These are phyloP conservation scores for Exsudoporus floridanus DNA, from an alignment of 1,284 basidiomycete species.

Conservation along the genomic window DNA sequence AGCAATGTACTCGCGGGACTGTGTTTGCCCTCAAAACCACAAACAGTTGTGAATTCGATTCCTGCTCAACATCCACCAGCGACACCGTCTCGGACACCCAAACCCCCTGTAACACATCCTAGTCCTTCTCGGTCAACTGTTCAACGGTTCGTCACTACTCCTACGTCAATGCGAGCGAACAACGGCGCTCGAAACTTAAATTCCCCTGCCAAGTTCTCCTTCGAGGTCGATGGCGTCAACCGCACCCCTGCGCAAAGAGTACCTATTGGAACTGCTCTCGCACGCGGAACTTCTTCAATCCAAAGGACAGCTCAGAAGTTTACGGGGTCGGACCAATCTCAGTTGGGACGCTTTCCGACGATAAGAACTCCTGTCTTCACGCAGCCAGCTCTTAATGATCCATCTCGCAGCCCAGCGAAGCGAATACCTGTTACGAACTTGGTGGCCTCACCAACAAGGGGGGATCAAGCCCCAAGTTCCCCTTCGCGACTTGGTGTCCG, in stretches of 20 bases:
- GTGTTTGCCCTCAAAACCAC: slow-evolving; percentile 13
- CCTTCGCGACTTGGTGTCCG: slow-evolving; percentile 22
- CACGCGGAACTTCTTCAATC: slow-evolving; percentile 49
- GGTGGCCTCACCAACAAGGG: slow-evolving; percentile 26
- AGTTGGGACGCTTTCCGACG: slow-evolving; percentile 8
- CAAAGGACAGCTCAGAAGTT: slow-evolving; percentile 40
- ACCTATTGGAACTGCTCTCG: slow-evolving; percentile 50
- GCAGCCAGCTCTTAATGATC: slow-evolving; percentile 37
- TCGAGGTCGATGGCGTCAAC: slow-evolving; percentile 39
- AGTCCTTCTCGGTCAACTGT: slow-evolving; percentile 17
- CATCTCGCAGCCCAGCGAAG: slow-evolving; percentile 55
- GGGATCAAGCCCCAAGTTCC: slow-evolving; percentile 23
- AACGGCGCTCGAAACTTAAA: slow-evolving; percentile 10
- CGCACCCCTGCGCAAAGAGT: slow-evolving; percentile 64
- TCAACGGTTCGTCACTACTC: slow-evolving; percentile 21
- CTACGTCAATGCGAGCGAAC: slow-evolving; percentile 23
- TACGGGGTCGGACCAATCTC: slow-evolving; percentile 10
- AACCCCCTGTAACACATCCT: slow-evolving; percentile 3
- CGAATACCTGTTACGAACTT: slow-evolving; percentile 46
- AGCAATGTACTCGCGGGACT: slow-evolving; percentile 34
- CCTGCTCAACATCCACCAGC: not conserved
- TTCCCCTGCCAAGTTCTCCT: slow-evolving; percentile 38
- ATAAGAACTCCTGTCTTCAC: slow-evolving; percentile 36
- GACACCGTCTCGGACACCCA: slow-evolving; percentile 19
- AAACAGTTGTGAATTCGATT: not conserved